A percentile compares a stretch with the other conserved stretches of the same genome.
These are phyloP conservation scores for Fusarium oxysporum DNA, from an alignment of 2,329 filamentous ascomycete genomes.

Conservation along the genomic window DNA sequence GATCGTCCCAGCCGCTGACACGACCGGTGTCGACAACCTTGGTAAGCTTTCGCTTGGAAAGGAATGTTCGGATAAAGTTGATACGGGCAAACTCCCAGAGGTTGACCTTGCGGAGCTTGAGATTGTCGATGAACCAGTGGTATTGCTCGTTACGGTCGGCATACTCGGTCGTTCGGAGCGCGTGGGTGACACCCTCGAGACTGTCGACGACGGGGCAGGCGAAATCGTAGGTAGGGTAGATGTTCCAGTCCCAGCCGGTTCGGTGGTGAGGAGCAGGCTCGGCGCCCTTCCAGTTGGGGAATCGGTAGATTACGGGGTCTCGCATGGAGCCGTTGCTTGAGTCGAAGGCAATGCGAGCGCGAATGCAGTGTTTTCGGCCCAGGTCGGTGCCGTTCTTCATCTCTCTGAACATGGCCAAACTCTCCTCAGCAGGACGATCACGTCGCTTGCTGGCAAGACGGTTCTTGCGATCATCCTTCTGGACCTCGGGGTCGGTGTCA, in stretches of 20 bases:
- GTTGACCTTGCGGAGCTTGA: conserved; percentile 80
- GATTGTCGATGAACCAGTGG: conserved; percentile 83
- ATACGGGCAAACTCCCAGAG: conserved; percentile 89
- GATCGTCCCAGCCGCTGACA: conserved; percentile 89
- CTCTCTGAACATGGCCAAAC: conserved; percentile 85
- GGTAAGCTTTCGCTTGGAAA: conserved; percentile 88
- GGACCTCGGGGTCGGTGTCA: conserved; percentile 89
- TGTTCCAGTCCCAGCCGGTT: conserved; percentile 83
- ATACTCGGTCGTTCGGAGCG: conserved; percentile 86
- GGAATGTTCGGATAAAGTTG: conserved; percentile 85
- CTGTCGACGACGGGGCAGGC: conserved; percentile 85
- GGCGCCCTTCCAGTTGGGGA: conserved; percentile 71
- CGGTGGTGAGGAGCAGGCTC: conserved; percentile 72
- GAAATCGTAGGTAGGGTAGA: conserved; percentile 90
- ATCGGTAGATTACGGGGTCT: conserved; percentile 97
- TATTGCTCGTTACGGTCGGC: conserved; percentile 89
- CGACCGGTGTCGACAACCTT: conserved; percentile 82
- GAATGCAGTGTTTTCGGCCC: conserved; percentile 88
- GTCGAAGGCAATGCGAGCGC: conserved; percentile 92
- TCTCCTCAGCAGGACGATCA: conserved; percentile 84
- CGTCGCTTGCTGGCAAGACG: conserved; percentile 85
- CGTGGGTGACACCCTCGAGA: conserved; percentile 85
- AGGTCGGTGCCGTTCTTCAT: conserved; percentile 90
- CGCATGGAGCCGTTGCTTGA: conserved; percentile 96
- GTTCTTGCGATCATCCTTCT: conserved; percentile 86